These are phyloP conservation scores for Leishmania gerbilli DNA, from an alignment of 208 protist genomes.

Conservation along the genomic window DNA sequence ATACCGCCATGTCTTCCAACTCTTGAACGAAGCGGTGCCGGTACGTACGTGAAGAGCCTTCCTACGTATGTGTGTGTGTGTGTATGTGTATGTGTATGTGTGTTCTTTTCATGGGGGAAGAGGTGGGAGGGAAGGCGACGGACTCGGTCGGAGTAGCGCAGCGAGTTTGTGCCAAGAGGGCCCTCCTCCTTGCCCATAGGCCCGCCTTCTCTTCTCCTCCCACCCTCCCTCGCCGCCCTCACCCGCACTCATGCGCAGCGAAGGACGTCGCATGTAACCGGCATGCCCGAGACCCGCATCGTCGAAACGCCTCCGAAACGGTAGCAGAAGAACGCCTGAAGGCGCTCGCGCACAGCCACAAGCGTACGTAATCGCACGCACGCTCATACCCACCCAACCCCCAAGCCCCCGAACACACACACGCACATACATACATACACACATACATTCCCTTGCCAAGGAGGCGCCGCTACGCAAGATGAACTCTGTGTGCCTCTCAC, in stretches of 20 bases:
- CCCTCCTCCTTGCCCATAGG: neutral
- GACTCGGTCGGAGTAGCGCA: neutral
- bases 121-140: neutral
- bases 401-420: neutral
- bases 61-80: neutral
- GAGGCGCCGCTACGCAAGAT: neutral
- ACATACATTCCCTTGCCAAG: conserved; percentile 1
- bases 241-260: neutral
- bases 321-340: neutral
- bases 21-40: conserved; percentile 66
- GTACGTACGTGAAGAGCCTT: neutral
- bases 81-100: neutral
- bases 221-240: neutral
- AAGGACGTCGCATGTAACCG: neutral
- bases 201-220: neutral
- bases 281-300: neutral
- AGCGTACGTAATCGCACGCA: no score
- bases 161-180: neutral
- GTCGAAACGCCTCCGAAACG: neutral
- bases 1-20: conserved; percentile 72
- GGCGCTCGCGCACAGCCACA: neutral
- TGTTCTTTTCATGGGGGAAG: neutral
- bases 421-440: neutral
- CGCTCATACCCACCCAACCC: no score
- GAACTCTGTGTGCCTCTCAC: neutral